These are phyloP conservation scores for Phytophthora sansomeana DNA, from an alignment of 352 stramenopile species.

Conservation along the genomic window DNA sequence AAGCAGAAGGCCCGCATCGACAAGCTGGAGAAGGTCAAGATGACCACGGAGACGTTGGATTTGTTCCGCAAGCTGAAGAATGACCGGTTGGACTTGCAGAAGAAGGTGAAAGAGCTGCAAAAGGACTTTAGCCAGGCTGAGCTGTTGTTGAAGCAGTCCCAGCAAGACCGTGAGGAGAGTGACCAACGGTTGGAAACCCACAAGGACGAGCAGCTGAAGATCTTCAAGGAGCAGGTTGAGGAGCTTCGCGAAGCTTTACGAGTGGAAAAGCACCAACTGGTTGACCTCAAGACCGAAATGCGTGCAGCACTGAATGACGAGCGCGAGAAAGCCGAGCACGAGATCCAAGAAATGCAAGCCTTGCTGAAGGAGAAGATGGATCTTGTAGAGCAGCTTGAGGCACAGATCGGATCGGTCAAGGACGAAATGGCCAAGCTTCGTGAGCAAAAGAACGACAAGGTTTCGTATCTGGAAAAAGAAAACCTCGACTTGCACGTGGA, in stretches of 20 bases:
- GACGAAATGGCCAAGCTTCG: slow-evolving; percentile 33
- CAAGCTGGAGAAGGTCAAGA: slow-evolving; percentile 86
- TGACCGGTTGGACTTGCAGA: slow-evolving; percentile 58
- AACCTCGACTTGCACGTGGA: slow-evolving; percentile 73
- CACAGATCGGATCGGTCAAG: slow-evolving; percentile 39
- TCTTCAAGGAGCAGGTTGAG: slow-evolving; percentile 48
- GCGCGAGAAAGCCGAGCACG: slow-evolving; percentile 57
- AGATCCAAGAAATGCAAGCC: slow-evolving; percentile 59
- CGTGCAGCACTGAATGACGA: slow-evolving; percentile 45
- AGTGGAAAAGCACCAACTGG: slow-evolving; percentile 43
- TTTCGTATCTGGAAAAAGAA: slow-evolving; percentile 73
- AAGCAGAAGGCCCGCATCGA: slow-evolving; percentile 73
- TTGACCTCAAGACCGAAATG: slow-evolving; percentile 41
- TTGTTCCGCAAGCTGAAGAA: slow-evolving; percentile 76
- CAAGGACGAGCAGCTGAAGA: slow-evolving; percentile 54
- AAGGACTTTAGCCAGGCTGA: slow-evolving; percentile 39
- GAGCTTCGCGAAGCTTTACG: slow-evolving; percentile 49
- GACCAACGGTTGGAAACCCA: slow-evolving; percentile 31
- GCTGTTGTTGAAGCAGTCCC: slow-evolving; percentile 17
- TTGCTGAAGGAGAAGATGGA: slow-evolving; percentile 59
- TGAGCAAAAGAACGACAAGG: slow-evolving; percentile 45
- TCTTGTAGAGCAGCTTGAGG: slow-evolving; percentile 50
- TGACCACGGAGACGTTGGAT: slow-evolving; percentile 77
- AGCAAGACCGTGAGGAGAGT: slow-evolving; percentile 28
- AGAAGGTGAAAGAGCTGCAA: slow-evolving; percentile 49